Percentiles rank a stretch among this genome's conserved stretches.
Conservation (phyloP, 2,329 filamentous ascomycete species). For the Fusarium solani-melongenae region DNA sequence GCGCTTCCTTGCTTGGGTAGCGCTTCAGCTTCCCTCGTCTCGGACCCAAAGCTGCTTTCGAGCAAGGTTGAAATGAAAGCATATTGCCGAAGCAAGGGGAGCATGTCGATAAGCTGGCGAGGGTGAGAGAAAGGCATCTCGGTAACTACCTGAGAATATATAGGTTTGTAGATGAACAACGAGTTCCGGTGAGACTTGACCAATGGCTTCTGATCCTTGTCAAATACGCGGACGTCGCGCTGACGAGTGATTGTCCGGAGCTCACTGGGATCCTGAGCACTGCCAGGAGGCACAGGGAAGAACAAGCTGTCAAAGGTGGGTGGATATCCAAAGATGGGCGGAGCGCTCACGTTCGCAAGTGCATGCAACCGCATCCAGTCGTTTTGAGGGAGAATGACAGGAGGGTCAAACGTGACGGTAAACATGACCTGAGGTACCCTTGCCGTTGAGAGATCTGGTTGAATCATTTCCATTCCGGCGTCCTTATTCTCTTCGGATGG, state of each 20-base stretch:
- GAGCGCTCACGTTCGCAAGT: constrained; percentile 60
- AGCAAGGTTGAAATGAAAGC: constrained; percentile 75
- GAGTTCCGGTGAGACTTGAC: constrained; percentile 65
- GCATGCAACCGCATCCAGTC: constrained; percentile 72
- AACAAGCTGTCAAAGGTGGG: constrained; percentile 68
- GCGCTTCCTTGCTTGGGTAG: constrained; percentile 5
- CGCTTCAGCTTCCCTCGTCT: constrained; percentile 38
- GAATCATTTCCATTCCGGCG: constrained; percentile 63
- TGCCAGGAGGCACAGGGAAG: constrained; percentile 64
- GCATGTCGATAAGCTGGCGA: constrained; percentile 76
- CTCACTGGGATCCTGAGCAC: constrained; percentile 66
- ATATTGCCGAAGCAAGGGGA: constrained; percentile 82
- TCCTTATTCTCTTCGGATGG: constrained; percentile 59
- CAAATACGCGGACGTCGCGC: constrained; percentile 58
- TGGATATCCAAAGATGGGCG: constrained; percentile 47
- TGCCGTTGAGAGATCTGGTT: constrained; percentile 55
- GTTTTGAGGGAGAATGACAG: constrained; percentile 74
- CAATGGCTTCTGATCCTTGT: constrained; percentile 43
- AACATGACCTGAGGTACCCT: constrained; percentile 79
- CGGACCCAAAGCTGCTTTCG: constrained; percentile 66
- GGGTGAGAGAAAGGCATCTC: constrained; percentile 83
- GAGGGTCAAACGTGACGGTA: constrained; percentile 78
- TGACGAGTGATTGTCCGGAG: constrained; percentile 64
- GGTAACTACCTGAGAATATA: constrained; percentile 74
- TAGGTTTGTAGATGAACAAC: constrained; percentile 77